Base-by-base conservation (phyloP, 2,329 filamentous ascomycete genomes). In the Diaporthe sp. region DNA sequence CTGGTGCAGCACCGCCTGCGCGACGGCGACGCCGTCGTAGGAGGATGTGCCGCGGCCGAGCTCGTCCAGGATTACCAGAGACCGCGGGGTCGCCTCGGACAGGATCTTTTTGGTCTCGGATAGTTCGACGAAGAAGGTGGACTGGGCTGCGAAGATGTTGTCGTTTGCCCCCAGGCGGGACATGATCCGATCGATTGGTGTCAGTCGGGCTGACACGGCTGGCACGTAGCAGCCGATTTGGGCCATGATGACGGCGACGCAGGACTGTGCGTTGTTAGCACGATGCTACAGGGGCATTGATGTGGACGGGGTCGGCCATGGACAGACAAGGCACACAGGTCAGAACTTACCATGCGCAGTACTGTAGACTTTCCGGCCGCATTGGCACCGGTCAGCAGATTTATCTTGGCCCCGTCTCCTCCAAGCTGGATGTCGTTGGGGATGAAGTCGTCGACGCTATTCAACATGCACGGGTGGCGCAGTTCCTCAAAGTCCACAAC, bases 71-170 rank as follows among this genome's bases (percentile, higher is more conserved):
- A 99, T 99, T 72, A 99, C 97, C 0, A 99, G 91, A 0, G 95
- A 98, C 15, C 96, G 94, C 0, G 96, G 94, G 0, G 96, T 98
- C 0, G 97, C 97, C 85, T 98, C 97, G 0, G 94, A 92, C 0
- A 99, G 88, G 68, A 99, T 99, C 88, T 98, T 98, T 86, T 98
- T 98, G 0, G 97, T 99, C 83, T 99, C 97, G 0, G 95, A 96
- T 2, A 99, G 87, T 84, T 99, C 97, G 37, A 99, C 96, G 81
- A 99, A 98, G 87, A 99, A 99, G 3, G 97, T 99, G 19, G 94
- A 97, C 83, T 99, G 97, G 0, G 96, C 94, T 1, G 96, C 97
- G 81, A 99, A 98, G 79, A 99, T 99, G 83, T 98, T 98, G 90
- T 99, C 97, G 80, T 98, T 98, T 63, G 97, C 97, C 13, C 97